A percentile compares a stretch with the other conserved stretches of the same genome.
These are phyloP conservation scores for Sporobolomyces phaffii DNA, from an alignment of 768 basidiomycete species.

Conservation along the genomic window DNA sequence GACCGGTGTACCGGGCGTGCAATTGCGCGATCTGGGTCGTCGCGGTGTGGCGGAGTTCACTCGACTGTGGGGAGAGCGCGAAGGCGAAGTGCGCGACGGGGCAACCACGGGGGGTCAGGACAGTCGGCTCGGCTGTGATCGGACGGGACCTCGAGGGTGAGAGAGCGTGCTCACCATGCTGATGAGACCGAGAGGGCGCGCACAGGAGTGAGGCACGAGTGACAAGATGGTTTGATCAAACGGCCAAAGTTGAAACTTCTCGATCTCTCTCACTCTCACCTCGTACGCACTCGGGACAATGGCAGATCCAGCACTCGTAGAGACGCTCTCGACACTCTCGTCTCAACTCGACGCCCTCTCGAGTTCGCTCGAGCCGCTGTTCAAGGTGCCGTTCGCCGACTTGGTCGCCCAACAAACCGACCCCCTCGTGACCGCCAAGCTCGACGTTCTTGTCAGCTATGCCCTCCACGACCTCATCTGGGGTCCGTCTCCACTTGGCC, in stretches of 20 bases:
- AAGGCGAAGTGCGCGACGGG: no score
- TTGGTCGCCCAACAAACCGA: conserved; percentile 56
- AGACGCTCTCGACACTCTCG: conserved; percentile 2
- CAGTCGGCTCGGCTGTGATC: background rate
- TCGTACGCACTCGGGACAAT: background rate
- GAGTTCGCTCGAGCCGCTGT: conserved; percentile 59
- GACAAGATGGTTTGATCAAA: background rate
- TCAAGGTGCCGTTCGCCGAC: conserved; percentile 64
- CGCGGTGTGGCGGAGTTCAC: conserved; percentile 88
- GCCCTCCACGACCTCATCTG: conserved; percentile 78
- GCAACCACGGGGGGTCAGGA: background rate
- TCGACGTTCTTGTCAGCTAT: conserved; percentile 74
- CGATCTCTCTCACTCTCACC: background rate
- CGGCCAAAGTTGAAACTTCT: background rate
- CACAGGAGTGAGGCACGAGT: no score
- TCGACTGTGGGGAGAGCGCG: background rate
- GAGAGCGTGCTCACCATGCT: background rate
- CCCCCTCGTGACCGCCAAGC: conserved; percentile 71
- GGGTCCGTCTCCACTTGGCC: conserved; percentile 53
- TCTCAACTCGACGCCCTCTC: conserved; percentile 51
- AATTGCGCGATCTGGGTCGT: conserved; percentile 89
- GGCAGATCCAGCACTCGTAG: conserved; percentile 12
- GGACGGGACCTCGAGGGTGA: no score
- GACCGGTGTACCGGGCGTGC: conserved; percentile 50
- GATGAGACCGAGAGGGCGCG: no score